Evolutionary conservation across 192 early-diverging fungal species (phyloP).

Genomic region (Piromyces finnis): DNA sequence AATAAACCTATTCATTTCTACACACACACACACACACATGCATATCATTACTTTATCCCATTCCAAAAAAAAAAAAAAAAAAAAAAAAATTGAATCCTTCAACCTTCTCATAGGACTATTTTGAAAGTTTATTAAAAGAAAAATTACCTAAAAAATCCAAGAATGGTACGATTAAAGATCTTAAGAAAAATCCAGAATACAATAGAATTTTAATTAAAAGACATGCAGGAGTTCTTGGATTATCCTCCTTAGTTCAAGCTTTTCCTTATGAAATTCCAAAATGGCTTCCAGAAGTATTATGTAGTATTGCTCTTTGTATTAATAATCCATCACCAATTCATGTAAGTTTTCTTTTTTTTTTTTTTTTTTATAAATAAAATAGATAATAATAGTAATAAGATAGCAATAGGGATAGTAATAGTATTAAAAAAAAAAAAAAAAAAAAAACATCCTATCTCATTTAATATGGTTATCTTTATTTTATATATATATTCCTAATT

Average conservation of each 20-base stretch:
- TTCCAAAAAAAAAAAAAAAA: too few relatives aligned
- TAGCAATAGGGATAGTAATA: too few relatives aligned
- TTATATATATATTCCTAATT: too few relatives aligned
- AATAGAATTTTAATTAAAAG: constrained; percentile 38
- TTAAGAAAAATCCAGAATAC: constrained; percentile 12
- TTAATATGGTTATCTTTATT: too few relatives aligned
- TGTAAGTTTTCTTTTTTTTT: too few relatives aligned
- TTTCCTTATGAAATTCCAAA: constrained; percentile 87
- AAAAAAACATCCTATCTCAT: too few relatives aligned
- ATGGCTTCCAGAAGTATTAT: constrained; percentile 63
- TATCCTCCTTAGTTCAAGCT: constrained; percentile 70
- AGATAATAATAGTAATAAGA: too few relatives aligned
- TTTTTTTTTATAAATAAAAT: too few relatives aligned
- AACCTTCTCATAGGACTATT: not conserved
- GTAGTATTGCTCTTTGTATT: constrained; percentile 65
- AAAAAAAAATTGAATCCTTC: too few relatives aligned
- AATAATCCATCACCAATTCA: constrained; percentile 72
- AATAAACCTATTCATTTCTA: too few relatives aligned
- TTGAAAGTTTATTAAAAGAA: not conserved
- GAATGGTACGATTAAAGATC: not conserved
- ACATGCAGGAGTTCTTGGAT: constrained; percentile 78
- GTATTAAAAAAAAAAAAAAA: not conserved
- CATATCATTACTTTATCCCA: too few relatives aligned
- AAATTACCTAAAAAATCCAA: not conserved
- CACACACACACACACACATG: too few relatives aligned